Percentiles rank a stretch among this genome's conserved stretches.
Conservation (phyloP, 257 asterid species). For the Fraxinus excelsior region DNA sequence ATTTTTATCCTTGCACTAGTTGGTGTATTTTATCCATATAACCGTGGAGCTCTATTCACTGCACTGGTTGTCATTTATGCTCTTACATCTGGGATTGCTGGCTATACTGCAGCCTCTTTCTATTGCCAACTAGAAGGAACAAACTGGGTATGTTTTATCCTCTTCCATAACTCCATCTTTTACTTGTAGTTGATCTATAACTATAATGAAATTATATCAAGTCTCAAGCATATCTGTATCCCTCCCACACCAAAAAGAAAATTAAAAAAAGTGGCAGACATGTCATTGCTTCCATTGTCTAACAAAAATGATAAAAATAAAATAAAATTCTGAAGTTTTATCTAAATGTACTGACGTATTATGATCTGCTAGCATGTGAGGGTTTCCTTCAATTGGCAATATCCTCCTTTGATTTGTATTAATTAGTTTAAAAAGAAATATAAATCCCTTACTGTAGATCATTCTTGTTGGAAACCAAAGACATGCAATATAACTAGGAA, state of each 20-base stretch:
- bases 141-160: constrained; percentile 45
- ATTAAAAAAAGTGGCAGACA: background rate
- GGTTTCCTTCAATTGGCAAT: background rate
- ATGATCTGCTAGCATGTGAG: background rate
- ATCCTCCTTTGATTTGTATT: background rate
- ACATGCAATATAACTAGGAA: background rate
- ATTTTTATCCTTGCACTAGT: constrained; percentile 45
- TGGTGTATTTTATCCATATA: constrained; percentile 58
- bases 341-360: background rate
- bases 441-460: background rate
- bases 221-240: background rate
- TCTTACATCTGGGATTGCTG: constrained; percentile 57
- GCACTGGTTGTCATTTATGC: constrained; percentile 51
- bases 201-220: background rate
- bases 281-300: background rate
- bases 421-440: background rate
- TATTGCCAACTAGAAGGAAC: constrained; percentile 59
- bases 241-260: background rate
- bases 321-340: background rate
- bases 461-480: background rate
- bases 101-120: constrained; percentile 51
- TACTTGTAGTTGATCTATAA: background rate
- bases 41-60: constrained; percentile 56
- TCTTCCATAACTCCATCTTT: background rate
- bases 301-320: background rate